Base-by-base conservation (phyloP, 805 yeast genomes). In the Cyberlindnera subsufficiens region DNA sequence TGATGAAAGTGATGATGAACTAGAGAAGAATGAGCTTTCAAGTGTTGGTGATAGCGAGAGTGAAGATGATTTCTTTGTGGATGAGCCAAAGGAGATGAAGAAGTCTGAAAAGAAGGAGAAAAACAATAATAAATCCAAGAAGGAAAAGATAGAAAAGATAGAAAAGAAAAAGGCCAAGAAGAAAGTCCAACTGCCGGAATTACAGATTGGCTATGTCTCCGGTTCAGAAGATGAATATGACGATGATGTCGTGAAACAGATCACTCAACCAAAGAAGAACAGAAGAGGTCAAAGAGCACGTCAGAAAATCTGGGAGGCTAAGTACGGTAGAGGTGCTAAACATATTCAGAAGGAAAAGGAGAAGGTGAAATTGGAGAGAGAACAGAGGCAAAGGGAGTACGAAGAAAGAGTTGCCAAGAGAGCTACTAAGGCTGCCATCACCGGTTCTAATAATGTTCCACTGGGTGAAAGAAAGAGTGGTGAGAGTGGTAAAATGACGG, bases 231-330 rank as follows among this genome's bases (percentile, higher is more conserved):
- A 88, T 3, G 81, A 86, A 1, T 95, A 86, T 30, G 82, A 76
- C 29, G 72, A 69, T 30, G 72, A 70, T 54, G 60, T 67, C 37
- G 68, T 73, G 9, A 78, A 79, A 6, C 74, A 78, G 43, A 71
- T 68, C 37, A 66, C 81, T 1, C 61, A 75, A 25, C 72, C 71
- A 16, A 75, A 91, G 49, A 88, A 89, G 55, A 93, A 93, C 63
- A 75, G 99, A 66, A 79, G 97, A 63, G 99, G 99, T 20, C 99
- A 93, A 68, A 74, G 98, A 46, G 99, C 97, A 1, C 80, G 99
- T 67, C 93, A 91, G 62, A 84, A 86, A 70, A 88, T 93, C 40
- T 93, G 98, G 98, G 99, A 89, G 59, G 69, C 76, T 65, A 91
- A 93, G 62, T 93, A 72, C 59, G 98, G 98, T 22, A 62, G 63